These are phyloP conservation scores for Wallacemonas sp. DNA, from an alignment of 208 protist species.

Conservation along the genomic window DNA sequence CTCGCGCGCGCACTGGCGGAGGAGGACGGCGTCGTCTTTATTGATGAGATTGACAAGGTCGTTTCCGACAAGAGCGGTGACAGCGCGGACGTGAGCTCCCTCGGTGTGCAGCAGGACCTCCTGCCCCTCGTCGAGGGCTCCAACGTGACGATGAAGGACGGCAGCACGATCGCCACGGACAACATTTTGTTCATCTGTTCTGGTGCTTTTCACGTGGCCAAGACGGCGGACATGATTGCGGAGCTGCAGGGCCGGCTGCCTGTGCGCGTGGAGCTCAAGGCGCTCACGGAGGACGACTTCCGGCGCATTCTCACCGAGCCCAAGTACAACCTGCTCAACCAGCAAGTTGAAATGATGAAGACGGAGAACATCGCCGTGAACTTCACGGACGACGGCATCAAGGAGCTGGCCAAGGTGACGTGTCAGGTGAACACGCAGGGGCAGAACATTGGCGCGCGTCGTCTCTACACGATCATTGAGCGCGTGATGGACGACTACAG, in stretches of 20 bases:
- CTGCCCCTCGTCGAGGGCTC: constrained; percentile 97
- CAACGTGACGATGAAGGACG: constrained; percentile 96
- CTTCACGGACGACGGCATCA: constrained; percentile 93
- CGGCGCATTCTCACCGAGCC: constrained; percentile 97
- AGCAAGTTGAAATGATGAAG: constrained; percentile 92
- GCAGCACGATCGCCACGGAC: constrained; percentile 94
- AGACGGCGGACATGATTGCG: constrained; percentile 94
- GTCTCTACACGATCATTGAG: constrained; percentile 96
- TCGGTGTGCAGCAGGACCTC: constrained; percentile 98
- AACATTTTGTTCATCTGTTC: constrained; percentile 98
- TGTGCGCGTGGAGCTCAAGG: constrained; percentile 97
- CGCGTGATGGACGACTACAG: constrained; percentile 95
- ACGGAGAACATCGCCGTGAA: constrained; percentile 95
- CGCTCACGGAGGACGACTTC: constrained; percentile 94
- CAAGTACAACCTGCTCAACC: constrained; percentile 94
- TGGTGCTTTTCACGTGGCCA: constrained; percentile 96
- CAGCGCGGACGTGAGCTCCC: constrained; percentile 86
- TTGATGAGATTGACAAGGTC: constrained; percentile 99
- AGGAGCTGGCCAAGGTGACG: constrained; percentile 93
- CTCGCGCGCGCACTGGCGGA: constrained; percentile 84
- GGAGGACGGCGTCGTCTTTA: constrained; percentile 97
- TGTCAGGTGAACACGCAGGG: constrained; percentile 91
- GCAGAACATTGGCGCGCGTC: constrained; percentile 97
- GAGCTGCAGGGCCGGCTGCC: constrained; percentile 97
- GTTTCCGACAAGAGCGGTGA: constrained; percentile 53